Conservation (phyloP, 1,284 basidiomycete species). For the Schizophyllum amplum region DNA sequence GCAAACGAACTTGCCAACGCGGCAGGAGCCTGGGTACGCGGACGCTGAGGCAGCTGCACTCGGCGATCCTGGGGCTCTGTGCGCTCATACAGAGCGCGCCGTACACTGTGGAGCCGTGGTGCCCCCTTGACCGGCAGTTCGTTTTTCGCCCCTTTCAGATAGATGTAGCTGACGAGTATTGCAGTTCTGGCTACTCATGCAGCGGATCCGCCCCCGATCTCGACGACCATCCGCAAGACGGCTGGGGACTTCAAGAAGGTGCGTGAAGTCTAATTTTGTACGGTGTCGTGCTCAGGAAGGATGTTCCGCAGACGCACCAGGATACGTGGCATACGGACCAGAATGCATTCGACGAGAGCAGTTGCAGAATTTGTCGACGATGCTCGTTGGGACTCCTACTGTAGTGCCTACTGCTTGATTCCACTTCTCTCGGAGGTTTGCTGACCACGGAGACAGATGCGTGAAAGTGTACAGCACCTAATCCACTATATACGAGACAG, state of each 20-base stretch:
- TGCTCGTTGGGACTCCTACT: conserved; percentile 91
- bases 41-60: conserved; percentile 79
- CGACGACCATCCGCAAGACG: conserved; percentile 82
- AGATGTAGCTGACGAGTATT: conserved; percentile 20
- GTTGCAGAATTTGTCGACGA: conserved; percentile 77
- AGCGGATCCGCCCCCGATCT: conserved; percentile 88
- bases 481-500: no score
- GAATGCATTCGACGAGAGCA: conserved; percentile 84
- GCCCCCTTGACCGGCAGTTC: conserved; percentile 73
- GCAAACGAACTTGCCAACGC: conserved; percentile 64
- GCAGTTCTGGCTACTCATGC: conserved; percentile 73
- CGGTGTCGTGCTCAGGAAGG: no score
- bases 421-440: no score
- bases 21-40: conserved; percentile 68
- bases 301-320: conserved; percentile 71
- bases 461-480: no score
- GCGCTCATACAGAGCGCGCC: conserved; percentile 73
- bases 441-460: no score
- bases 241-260: conserved; percentile 89
- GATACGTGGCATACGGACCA: conserved; percentile 93
- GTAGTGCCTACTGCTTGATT: conserved; percentile 32
- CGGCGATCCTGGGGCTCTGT: conserved; percentile 87
- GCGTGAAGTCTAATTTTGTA: no score
- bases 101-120: conserved; percentile 74
- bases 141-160: no score